Evolutionary conservation across 1,284 basidiomycete species (phyloP), one percentile per base, ranked within the genome.

Genomic region (Boletus mariae): DNA sequence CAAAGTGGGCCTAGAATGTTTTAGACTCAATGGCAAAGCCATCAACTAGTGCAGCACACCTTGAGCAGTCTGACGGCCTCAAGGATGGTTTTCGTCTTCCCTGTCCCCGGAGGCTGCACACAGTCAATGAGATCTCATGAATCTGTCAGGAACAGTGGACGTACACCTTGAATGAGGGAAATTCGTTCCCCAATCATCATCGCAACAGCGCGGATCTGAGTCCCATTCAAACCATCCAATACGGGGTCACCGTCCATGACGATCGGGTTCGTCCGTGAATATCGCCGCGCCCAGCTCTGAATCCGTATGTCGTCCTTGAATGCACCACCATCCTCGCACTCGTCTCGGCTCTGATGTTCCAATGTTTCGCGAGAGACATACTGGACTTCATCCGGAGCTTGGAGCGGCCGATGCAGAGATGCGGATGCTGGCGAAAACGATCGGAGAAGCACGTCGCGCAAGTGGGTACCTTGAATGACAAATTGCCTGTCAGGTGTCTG

Each of bases 81-180:
- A 31, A 95, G 86, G 47, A 98, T 93, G 0, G 94, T 96, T 63
- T 88, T 86, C 1, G 94, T 96, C 72, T 98, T 98, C 45, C 94
- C 93, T 0, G 94, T 98, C n/a, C 94, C 94, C 6, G 94, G 94
- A 23, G 94, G 94, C 87, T 92, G 59, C 49, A 38, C 42, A 40
- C 38, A 15, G 49, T 44, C 48, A 37, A 41, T 44, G 20, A 57
- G 49, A 34, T 28, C 41, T 31, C 20, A 57, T 20, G 51, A 38
- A 34, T 17, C n/a, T 29, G n/a, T 26, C 12, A n/a, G 4, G 23
- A 43, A 47, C 5, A 7, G 15, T 31, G 8, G 2, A 75, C 85
- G 66, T 68, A 92, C 91, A 13, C 94, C 94, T 73, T 97, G 94
- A 20, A 97, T 83, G 23, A 97, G 75, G 65, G 87, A 90, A 35